phyloP scores from a whole-genome alignment of 2,329 filamentous ascomycete species.

The Fusarium penzigii region DNA sequence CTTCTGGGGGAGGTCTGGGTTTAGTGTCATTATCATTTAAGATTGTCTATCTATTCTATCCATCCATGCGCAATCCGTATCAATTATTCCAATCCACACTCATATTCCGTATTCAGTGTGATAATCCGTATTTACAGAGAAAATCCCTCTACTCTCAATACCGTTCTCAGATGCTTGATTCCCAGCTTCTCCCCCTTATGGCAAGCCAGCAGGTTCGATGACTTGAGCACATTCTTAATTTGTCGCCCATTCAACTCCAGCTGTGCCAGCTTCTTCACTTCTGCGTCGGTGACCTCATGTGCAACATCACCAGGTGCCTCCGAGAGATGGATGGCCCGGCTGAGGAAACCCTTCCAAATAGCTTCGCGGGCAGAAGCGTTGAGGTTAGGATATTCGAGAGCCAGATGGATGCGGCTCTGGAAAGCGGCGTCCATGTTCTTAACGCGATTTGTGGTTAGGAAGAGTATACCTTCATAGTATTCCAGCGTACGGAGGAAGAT shows the following conservation, averaged over 20 bases:
- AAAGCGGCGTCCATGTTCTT: slow-evolving; percentile 49
- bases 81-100: no score
- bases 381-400: slow-evolving; percentile 47
- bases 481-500: slow-evolving; percentile 47
- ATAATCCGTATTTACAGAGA: slow-evolving; percentile 20
- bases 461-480: slow-evolving; percentile 51
- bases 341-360: slow-evolving; percentile 44
- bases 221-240: slow-evolving; percentile 52
- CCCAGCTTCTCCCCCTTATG: slow-evolving; percentile 33
- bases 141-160: slow-evolving; percentile 32
- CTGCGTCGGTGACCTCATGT: slow-evolving; percentile 32
- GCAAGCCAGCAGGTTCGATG: slow-evolving; percentile 33
- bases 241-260: slow-evolving; percentile 50
- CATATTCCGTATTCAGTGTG: no score
- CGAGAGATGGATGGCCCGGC: slow-evolving; percentile 28
- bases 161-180: slow-evolving; percentile 32
- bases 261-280: slow-evolving; percentile 38
- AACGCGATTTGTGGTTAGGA: slow-evolving; percentile 50
- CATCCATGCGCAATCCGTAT: no score
- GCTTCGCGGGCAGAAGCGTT: slow-evolving; percentile 35
- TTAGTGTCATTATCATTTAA: no score
- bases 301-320: slow-evolving; percentile 26
- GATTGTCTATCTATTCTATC: no score
- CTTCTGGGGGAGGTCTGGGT: no score
- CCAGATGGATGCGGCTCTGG: slow-evolving; percentile 49